phyloP scores from a whole-genome alignment of 1,284 basidiomycete genomes.

The Erythrobasidium hasegawianum region DNA sequence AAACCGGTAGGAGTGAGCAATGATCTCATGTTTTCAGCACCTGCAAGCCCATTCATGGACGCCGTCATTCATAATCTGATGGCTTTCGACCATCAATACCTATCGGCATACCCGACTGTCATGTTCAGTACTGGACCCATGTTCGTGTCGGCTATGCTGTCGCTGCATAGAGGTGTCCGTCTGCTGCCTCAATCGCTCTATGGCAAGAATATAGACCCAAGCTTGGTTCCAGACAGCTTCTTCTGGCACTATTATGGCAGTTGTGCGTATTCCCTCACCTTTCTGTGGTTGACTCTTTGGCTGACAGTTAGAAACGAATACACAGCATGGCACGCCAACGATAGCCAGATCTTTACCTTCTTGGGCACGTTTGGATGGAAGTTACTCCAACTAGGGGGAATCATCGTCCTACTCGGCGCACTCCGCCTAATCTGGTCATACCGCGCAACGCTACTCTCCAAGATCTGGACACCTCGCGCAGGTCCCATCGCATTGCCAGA shows the following conservation, averaged over 20 bases:
- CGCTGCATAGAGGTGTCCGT: constrained; percentile 75
- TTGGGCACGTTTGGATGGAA: constrained; percentile 76
- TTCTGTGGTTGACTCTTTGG: no score
- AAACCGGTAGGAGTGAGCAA: constrained; percentile 96
- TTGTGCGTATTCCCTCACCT: not conserved
- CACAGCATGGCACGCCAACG: constrained; percentile 62
- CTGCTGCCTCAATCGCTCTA: constrained; percentile 90
- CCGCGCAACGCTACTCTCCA: not conserved
- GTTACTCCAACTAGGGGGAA: constrained; percentile 74
- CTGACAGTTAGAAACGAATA: no score
- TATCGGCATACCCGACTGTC: constrained; percentile 96
- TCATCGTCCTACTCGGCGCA: constrained; percentile 65
- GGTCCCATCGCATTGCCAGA: not conserved
- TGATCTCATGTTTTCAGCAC: constrained; percentile 88
- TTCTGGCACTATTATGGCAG: constrained; percentile 84
- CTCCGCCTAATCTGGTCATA: not conserved
- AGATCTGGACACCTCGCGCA: not conserved
- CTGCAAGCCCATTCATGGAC: constrained; percentile 80
- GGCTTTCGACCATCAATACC: constrained; percentile 86
- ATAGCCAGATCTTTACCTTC: constrained; percentile 25
- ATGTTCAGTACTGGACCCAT: constrained; percentile 93
- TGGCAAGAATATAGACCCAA: constrained; percentile 86
- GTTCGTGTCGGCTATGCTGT: constrained; percentile 81
- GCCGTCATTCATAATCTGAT: constrained; percentile 85
- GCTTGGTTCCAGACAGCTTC: constrained; percentile 84